Evolutionary conservation across 495 filamentous ascomycete genomes (phyloP).

Genomic region (Oidiodendron maius): DNA sequence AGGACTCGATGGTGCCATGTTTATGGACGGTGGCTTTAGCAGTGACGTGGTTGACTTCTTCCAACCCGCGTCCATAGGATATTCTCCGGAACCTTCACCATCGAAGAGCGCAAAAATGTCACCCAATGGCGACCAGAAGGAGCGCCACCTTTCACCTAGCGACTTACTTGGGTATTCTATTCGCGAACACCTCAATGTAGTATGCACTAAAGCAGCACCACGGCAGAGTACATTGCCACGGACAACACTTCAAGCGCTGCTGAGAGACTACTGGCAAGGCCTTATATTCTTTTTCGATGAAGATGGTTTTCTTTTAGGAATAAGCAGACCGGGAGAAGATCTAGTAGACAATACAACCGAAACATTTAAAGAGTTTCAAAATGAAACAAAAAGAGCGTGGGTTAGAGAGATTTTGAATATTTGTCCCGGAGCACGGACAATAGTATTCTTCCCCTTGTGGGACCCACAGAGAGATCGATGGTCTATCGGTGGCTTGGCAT

Average conservation of each 20-base stretch:
- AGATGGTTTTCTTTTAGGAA: slow-evolving; percentile 20
- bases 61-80: neutral
- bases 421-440: slow-evolving; percentile 42
- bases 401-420: neutral
- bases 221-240: slow-evolving; percentile 16
- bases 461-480: slow-evolving; percentile 59
- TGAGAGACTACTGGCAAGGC: slow-evolving; percentile 27
- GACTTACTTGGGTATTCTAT: slow-evolving; percentile 11
- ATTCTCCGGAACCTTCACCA: neutral
- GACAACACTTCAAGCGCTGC: slow-evolving; percentile 26
- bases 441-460: slow-evolving; percentile 60
- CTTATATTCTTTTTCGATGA: slow-evolving; percentile 30
- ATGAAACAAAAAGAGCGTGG: neutral
- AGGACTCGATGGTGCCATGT: slow-evolving; percentile 42
- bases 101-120: neutral
- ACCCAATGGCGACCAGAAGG: neutral
- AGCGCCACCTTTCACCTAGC: neutral
- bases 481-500: slow-evolving; percentile 63
- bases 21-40: slow-evolving; percentile 36
- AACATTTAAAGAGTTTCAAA: too few species aligned
- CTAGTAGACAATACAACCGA: neutral
- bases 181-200: neutral
- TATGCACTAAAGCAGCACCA: neutral
- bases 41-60: neutral
- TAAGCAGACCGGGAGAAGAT: neutral